Evolutionary conservation across 202 grass and related monocot species (phyloP), one percentile per base, ranked within the genome.

Genomic region (Carex sylvatica): DNA sequence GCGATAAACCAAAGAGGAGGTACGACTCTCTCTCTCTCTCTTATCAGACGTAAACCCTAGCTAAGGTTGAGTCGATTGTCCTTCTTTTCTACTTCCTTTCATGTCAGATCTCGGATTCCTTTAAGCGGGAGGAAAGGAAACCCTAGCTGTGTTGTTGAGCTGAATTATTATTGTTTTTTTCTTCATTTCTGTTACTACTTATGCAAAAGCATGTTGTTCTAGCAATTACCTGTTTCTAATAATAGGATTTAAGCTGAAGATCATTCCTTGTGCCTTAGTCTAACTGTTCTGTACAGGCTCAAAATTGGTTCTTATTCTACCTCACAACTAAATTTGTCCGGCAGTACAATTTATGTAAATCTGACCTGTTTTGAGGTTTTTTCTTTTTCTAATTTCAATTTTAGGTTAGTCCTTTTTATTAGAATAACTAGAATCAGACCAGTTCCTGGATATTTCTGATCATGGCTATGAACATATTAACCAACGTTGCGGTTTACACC

Each of bases 1-100:
- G 71, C 71, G 71, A 75, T 75, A 55, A 52, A 31, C 24, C 49
- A 75, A 52, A 16, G 11, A 75, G 23, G 71, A 74, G 71, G 71
- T 75, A 31, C 49, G 49, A 18, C 71, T 28, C 13, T 16, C 13
- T 9, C 46, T 16, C 38, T 73, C 70, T 52, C 20, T 24, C 3
- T 23, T 62, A 2, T 69, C 7, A n/a, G 65, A 19, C 7, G 15
- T 30, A 69, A 40, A 40, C 16, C 16, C 35, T 69, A 69, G 35
- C 8, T n/a, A 16, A 10, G 65, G 16, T 69, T 16, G 65, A 42
- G 4, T 40, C 65, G 5, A 69, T 69, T 69, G 33, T 40, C 35
- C 7, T 19, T 10, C 18, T 2, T 33, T 31, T 10, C 15, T n/a
- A 4, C 33, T 38, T 19, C 33, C 28, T 40, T 7, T 69, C 18